Evolutionary conservation across 164 flowering plant species (phyloP), one percentile per base, ranked within the genome.

Genomic region (Dillenia suffruticosa): DNA sequence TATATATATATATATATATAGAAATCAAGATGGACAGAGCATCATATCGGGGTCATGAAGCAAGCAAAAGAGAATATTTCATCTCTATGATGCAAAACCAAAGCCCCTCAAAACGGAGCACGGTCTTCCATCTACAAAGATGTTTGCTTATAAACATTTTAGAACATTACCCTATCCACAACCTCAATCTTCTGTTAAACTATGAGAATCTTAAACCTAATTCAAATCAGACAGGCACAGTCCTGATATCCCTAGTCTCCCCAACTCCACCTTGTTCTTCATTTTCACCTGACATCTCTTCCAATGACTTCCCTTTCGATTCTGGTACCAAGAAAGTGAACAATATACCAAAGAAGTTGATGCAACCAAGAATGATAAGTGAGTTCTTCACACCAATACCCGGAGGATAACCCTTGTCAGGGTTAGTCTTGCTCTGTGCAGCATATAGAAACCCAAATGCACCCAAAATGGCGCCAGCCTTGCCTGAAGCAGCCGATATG

Each of bases 241-340:
- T 70, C 63, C 62, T 70, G 26, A 8, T 44, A 12, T 58, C 17
- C 15, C 40, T 6, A 44, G 13, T 44, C 16, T 10, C 60, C 24
- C 57, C 49, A n/a, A 49, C n/a, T 59, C 61, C 22, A 15, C n/a
- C n/a, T n/a, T n/a, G n/a, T n/a, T 64, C 66, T 10, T 73, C 81
- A 46, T 69, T 75, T 68, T 81, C 85, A 0, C 74, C 76, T 0
- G 76, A 63, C 65, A 72, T 47, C 46, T 81, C 83, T 59, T 81
- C 85, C 22, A 81, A 68, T 4, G 85, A 81, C 49, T 75, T 79
- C 0, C 85, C 85, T 16, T 79, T 81, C 0, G 85, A 56, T 59
- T 81, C 85, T 1, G 85, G 85, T 44, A 81, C 83, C 66, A 79
- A 61, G 14, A 79, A 60, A 4, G 85, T 81, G n/a, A 75, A 72